These are phyloP conservation scores for Linaria vulgaris DNA, from an alignment of 257 asterid species.

Conservation along the genomic window DNA sequence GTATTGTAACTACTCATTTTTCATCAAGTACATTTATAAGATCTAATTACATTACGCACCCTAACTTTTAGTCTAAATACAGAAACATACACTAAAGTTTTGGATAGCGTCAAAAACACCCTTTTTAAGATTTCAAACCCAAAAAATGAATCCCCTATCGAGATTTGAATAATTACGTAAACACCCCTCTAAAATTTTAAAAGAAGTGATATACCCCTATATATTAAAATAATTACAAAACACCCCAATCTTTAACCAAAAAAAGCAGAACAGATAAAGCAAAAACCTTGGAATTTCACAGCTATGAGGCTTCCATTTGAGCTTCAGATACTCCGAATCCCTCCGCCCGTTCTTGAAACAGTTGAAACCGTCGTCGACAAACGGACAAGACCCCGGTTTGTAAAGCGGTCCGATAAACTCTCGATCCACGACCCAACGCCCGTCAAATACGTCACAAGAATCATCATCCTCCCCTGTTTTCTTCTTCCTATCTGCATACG, in stretches of 20 bases:
- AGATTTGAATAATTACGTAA: background rate
- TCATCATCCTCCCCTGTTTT: too few relatives aligned
- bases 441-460: slow-evolving; percentile 56
- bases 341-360: slow-evolving; percentile 65
- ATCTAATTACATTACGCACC: background rate
- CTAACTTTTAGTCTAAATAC: background rate
- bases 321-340: slow-evolving; percentile 47
- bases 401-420: slow-evolving; percentile 38
- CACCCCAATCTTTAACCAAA: too few relatives aligned
- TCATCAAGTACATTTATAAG: too few relatives aligned
- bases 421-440: slow-evolving; percentile 45
- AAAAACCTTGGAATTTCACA: slow-evolving; percentile 62
- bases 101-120: background rate
- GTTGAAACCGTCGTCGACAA: slow-evolving; percentile 50
- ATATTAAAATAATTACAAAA: background rate
- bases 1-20: too few relatives aligned
- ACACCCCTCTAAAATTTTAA: background rate
- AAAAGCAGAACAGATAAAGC: too few relatives aligned
- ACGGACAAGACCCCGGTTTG: slow-evolving; percentile 47
- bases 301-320: slow-evolving; percentile 51
- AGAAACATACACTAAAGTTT: background rate
- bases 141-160: too few relatives aligned
- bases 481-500: slow-evolving; percentile 2
- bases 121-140: background rate
- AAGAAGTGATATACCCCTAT: background rate